Evolutionary conservation across 495 filamentous ascomycete species (phyloP), one percentile per base, ranked within the genome.

Genomic region (Jackrogersella minutella): DNA sequence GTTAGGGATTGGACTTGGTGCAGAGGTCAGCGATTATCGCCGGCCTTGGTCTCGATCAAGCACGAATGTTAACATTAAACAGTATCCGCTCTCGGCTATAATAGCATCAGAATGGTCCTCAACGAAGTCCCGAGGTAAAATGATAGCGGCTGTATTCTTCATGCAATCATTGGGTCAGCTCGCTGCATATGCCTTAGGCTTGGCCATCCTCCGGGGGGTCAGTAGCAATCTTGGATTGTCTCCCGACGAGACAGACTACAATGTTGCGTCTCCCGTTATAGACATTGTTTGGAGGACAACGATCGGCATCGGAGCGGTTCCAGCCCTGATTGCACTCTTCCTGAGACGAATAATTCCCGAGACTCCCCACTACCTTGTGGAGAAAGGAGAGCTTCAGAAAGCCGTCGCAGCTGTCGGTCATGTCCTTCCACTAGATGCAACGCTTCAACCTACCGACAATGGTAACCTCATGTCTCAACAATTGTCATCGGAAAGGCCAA

Each of bases 131-230:
- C 62, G 88, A 16, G 86, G 80, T 26, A 81, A 81, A 5, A 90
- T 91, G 88, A 78, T 91, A 73, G 86, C 85, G 6, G 82, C 82
- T 3, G 85, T 91, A 13, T 90, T 90, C 73, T 78, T 87, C 50
- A 87, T 86, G 83, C 88, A 91, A 49, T 83, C 87, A 0, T 64
- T 90, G 5, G 88, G 87, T 1, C 88, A 90, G 58, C 77, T 90
- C n/a, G 77, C 84, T 6, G 88, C 80, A 3, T 74, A 75, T 22
- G 68, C 66, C 5, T 70, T 80, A 16, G 76, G 77, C 5, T 62
- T 66, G 19, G 67, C 80, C 21, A 82, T 84, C n/a, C 52, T 87
- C 19, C 78, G 85, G 34, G 84, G 83, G 0, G 78, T 90, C 1
- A 67, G 77, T 34, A 75, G 69, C 1, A 80, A 80, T 16, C 71